Evolutionary conservation across 352 stramenopile species (phyloP).

Genomic region (Phytophthora uliginosa): DNA sequence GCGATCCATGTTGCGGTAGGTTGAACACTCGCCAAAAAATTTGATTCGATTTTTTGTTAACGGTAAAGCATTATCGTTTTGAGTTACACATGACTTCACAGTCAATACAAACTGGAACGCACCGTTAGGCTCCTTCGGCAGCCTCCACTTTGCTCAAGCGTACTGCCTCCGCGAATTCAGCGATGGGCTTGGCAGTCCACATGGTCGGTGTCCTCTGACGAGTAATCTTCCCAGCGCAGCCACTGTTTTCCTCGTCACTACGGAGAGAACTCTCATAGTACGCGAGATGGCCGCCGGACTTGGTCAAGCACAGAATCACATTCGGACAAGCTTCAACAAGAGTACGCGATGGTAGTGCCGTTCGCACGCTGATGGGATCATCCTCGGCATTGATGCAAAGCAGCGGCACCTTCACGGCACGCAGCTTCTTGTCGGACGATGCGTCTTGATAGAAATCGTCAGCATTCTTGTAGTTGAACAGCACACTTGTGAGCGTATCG

Average conservation of each 20-base stretch:
- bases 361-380: conserved; percentile 58
- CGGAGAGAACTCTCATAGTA: conserved; percentile 56
- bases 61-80: background rate
- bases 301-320: conserved; percentile 69
- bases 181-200: conserved; percentile 52
- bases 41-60: background rate
- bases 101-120: background rate
- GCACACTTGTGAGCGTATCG: conserved; percentile 57
- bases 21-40: background rate
- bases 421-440: conserved; percentile 50
- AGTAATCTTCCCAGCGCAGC: background rate
- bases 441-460: conserved; percentile 64
- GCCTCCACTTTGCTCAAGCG: conserved; percentile 18
- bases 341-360: conserved; percentile 33
- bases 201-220: conserved; percentile 19
- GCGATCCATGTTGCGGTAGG: background rate
- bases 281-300: conserved; percentile 64
- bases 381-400: conserved; percentile 68
- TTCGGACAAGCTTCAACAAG: conserved; percentile 48
- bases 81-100: background rate
- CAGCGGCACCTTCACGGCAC: conserved; percentile 50
- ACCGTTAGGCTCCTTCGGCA: conserved; percentile 10
- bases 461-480: conserved; percentile 63
- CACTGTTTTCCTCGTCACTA: conserved; percentile 6
- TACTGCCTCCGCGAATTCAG: conserved; percentile 61